Evolutionary conservation across 345 rosid species (phyloP).

Genomic region (Bretschneidera sinensis): DNA sequence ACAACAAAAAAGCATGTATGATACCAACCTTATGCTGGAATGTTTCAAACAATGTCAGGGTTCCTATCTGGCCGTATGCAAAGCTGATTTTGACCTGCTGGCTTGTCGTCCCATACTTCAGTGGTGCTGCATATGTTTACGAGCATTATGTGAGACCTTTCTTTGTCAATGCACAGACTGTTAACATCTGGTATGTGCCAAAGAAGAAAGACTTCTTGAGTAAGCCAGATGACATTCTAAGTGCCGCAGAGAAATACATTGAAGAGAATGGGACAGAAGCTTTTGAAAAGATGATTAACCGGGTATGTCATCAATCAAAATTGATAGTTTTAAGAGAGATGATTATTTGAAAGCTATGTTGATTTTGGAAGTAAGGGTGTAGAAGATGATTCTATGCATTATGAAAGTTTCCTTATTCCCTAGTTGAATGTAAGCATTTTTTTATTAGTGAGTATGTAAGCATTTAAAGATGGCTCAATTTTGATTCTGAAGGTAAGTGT

Average conservation of each 20-base stretch:
- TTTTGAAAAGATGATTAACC: conserved; percentile 73
- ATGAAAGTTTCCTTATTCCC: not conserved
- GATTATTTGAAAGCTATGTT: not conserved
- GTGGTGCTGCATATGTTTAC: conserved; percentile 92
- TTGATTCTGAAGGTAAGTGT: not conserved
- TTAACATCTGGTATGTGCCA: conserved; percentile 94
- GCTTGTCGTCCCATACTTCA: conserved; percentile 93
- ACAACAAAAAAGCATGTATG: too few species aligned
- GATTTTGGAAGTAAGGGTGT: not conserved
- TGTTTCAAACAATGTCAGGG: conserved; percentile 38
- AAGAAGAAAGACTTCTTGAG: conserved; percentile 63
- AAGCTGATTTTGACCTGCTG: conserved; percentile 90
- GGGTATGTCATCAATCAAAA: conserved; percentile 29
- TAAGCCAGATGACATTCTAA: conserved; percentile 65
- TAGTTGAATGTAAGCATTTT: too few species aligned
- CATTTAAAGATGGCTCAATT: not conserved
- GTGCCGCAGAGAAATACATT: conserved; percentile 86
- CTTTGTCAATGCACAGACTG: conserved; percentile 60
- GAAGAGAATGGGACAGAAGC: conserved; percentile 85
- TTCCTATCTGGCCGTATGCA: conserved; percentile 79
- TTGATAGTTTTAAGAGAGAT: not conserved
- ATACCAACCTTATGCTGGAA: not conserved
- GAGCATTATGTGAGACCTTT: conserved; percentile 81
- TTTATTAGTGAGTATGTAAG: not conserved
- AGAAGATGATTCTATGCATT: not conserved